Percentiles rank a stretch among this genome's conserved stretches.
These are phyloP conservation scores for Wallacemonas sp. DNA, from an alignment of 208 protist genomes.

Conservation along the genomic window DNA sequence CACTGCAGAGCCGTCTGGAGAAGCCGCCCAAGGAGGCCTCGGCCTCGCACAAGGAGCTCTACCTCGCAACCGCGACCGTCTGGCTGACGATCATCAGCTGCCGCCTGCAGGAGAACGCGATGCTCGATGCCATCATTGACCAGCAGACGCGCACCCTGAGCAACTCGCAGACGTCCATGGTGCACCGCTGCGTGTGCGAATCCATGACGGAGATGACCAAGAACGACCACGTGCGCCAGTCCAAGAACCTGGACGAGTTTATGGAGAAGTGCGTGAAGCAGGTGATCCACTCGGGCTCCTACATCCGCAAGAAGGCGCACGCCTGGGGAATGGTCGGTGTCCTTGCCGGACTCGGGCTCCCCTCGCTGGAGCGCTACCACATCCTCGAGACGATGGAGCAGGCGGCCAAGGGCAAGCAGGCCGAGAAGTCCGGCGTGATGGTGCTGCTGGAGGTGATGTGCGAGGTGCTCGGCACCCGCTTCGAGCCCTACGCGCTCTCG, in stretches of 20 bases:
- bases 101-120: conserved; percentile 76
- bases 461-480: conserved; percentile 68
- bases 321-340: conserved; percentile 87
- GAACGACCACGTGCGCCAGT: conserved; percentile 65
- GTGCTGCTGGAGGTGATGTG: conserved; percentile 86
- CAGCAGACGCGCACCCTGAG: conserved; percentile 87
- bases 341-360: conserved; percentile 78
- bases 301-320: conserved; percentile 93
- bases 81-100: conserved; percentile 91
- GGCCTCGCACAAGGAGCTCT: conserved; percentile 80
- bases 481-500: conserved; percentile 89
- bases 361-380: conserved; percentile 69
- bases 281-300: conserved; percentile 79
- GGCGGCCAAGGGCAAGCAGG: conserved; percentile 69
- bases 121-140: conserved; percentile 88
- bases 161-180: conserved; percentile 88
- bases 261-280: conserved; percentile 92
- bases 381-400: conserved; percentile 69
- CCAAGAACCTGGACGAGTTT: conserved; percentile 85
- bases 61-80: conserved; percentile 84
- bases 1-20: conserved; percentile 71
- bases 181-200: conserved; percentile 88
- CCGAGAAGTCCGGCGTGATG: conserved; percentile 84
- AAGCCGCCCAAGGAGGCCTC: conserved; percentile 86
- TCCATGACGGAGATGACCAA: conserved; percentile 88